These are phyloP conservation scores for Lasiodiplodia theobromae DNA, from an alignment of 2,329 filamentous ascomycete genomes.

Conservation along the genomic window DNA sequence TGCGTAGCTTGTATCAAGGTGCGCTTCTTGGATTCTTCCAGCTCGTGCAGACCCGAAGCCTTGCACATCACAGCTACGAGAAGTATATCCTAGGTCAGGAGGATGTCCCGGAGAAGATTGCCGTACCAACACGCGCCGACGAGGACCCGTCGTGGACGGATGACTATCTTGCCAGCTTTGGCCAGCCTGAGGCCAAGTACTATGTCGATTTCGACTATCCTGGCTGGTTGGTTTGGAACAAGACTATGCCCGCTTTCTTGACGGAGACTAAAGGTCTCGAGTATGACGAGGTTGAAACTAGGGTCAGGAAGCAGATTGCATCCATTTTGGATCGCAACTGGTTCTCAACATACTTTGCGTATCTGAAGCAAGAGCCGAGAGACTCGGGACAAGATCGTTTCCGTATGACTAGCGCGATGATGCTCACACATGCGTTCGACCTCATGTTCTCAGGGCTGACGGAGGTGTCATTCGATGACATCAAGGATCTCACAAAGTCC, in stretches of 20 bases:
- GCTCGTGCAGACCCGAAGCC: conserved; percentile 84
- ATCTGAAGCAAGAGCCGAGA: conserved; percentile 93
- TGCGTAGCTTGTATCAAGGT: conserved; percentile 81
- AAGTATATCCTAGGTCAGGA: conserved; percentile 87
- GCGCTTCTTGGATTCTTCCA: conserved; percentile 79
- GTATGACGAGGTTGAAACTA: conserved; percentile 82
- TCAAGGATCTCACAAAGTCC: conserved; percentile 78
- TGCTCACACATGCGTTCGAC: conserved; percentile 89
- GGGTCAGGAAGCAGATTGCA: conserved; percentile 80
- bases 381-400: conserved; percentile 85
- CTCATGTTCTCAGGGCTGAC: conserved; percentile 84
- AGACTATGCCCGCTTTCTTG: conserved; percentile 80
- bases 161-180: conserved; percentile 79
- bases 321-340: conserved; percentile 80
- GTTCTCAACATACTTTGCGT: conserved; percentile 88
- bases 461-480: conserved; percentile 80
- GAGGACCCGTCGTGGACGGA: conserved; percentile 79
- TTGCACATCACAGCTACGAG: conserved; percentile 85
- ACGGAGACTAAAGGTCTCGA: conserved; percentile 73
- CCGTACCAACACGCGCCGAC: conserved; percentile 71
- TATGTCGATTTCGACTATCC: conserved; percentile 92
- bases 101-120: conserved; percentile 76
- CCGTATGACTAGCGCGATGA: conserved; percentile 83
- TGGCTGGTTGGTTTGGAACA: conserved; percentile 96
- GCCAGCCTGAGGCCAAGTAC: conserved; percentile 79